phyloP scores from a whole-genome alignment of 305 asterid species.

The Galium porrigens region DNA sequence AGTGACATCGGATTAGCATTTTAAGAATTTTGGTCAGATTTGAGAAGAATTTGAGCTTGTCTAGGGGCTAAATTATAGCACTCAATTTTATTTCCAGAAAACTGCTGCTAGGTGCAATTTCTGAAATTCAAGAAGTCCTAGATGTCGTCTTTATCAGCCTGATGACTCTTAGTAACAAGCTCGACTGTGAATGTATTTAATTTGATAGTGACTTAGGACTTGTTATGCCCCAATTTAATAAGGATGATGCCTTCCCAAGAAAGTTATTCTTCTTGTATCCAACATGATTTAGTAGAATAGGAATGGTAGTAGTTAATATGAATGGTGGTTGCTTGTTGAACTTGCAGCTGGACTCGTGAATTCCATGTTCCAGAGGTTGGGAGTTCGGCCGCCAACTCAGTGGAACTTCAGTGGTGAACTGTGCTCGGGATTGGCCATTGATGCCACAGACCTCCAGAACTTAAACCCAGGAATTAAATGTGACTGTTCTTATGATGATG shows the following conservation, averaged over 20 bases:
- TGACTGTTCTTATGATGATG: constrained; percentile 32
- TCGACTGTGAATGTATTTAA: too few species aligned
- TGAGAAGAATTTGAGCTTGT: neutral
- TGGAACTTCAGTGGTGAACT: constrained; percentile 64
- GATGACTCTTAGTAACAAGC: too few species aligned
- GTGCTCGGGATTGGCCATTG: constrained; percentile 48
- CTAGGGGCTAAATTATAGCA: too few species aligned
- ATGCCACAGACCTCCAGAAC: constrained; percentile 21
- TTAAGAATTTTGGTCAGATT: neutral
- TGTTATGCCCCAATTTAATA: neutral
- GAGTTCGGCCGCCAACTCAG: constrained; percentile 23
- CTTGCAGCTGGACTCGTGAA: constrained; percentile 25
- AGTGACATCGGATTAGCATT: neutral
- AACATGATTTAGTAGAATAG: neutral
- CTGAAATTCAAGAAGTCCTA: too few species aligned
- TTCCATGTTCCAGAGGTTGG: constrained; percentile 41
- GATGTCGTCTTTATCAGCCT: too few species aligned
- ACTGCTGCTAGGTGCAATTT: too few species aligned
- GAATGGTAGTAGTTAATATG: neutral
- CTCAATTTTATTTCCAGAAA: too few species aligned
- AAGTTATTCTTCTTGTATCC: too few species aligned
- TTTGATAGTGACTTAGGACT: neutral
- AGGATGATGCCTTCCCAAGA: neutral
- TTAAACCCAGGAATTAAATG: constrained; percentile 61
- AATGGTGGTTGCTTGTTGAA: constrained; percentile 2